Evolutionary conservation across 1,284 basidiomycete genomes (phyloP).

Genomic region (Sporisorium exsertum): DNA sequence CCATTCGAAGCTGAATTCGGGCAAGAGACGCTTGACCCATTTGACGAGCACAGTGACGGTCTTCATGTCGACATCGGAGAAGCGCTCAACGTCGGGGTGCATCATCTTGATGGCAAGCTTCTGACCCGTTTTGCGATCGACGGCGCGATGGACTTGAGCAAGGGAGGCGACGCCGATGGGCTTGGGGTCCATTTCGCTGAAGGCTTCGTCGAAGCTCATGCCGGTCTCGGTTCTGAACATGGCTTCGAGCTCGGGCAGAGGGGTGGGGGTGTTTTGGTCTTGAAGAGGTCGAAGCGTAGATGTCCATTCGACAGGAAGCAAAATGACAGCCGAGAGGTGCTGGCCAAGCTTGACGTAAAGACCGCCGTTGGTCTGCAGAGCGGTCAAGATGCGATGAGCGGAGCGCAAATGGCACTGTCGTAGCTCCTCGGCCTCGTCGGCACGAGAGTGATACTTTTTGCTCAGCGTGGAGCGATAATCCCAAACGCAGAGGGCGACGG

Average conservation of each 20-base stretch:
- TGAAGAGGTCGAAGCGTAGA: conserved; percentile 75
- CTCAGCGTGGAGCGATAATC: conserved; percentile 66
- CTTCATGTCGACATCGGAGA: conserved; percentile 85
- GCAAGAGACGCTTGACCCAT: conserved; percentile 85
- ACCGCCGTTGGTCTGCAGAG: conserved; percentile 79
- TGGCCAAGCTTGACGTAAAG: conserved; percentile 85
- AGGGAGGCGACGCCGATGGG: conserved; percentile 93
- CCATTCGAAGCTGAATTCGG: conserved; percentile 78
- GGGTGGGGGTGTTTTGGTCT: conserved; percentile 68
- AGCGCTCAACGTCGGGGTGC: conserved; percentile 93
- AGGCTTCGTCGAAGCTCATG: conserved; percentile 63
- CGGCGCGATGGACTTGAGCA: conserved; percentile 92
- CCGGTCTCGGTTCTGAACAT: conserved; percentile 67
- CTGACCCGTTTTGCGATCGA: conserved; percentile 73
- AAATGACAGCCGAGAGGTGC: conserved; percentile 75
- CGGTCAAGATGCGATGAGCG: conserved; percentile 62
- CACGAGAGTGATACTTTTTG: conserved; percentile 48
- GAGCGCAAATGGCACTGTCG: conserved; percentile 66
- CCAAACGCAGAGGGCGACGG: conserved; percentile 66
- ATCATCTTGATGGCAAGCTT: conserved; percentile 96
- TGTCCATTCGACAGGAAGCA: conserved; percentile 82
- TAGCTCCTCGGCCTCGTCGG: conserved; percentile 57
- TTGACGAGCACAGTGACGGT: conserved; percentile 73
- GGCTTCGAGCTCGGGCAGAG: conserved; percentile 65
- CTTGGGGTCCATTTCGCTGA: conserved; percentile 82